Base-by-base conservation (phyloP, 768 basidiomycete species). In the Clitopilus passeckerianus region DNA sequence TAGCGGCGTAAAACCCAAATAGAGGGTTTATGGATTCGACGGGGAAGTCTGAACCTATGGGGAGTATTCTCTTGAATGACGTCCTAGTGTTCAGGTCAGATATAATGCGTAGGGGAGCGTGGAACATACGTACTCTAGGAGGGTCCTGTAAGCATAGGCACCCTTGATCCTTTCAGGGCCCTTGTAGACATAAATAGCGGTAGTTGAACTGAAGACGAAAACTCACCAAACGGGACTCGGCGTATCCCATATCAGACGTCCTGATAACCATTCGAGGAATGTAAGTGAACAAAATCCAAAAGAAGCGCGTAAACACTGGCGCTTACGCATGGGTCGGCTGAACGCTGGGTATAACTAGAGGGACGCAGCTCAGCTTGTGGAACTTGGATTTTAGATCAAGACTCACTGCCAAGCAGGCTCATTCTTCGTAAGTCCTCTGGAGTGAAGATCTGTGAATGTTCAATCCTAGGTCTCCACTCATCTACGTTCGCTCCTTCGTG, bases 221-320 rank as follows among this genome's bases (percentile, higher is more conserved):
- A 66, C 75, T 34, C 64, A 89, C 91, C 63, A 98, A 68, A 60
- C 94, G 85, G 8, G 71, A 77, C 70, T 97, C 93, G 0, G 94
- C 95, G 66, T 95, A 98, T 75, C 84, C 83, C 95, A 97, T 97
- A 62, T 95, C 93, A 55, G 89, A 93, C 41, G 86, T 91, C 60
- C 88, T 91, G 64, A 14, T 56, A 16, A 54, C 7, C 2, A 41
- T 18, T 41, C 37, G 37, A 12, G 12, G 20, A 50, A 50, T 54
- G 63, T 27, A 37, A 30, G 7, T 30, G 7, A 7, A 30, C 27
- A 3, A 30, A 7, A 30, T 30, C 7, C 27, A 30, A 7, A 30
- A 30, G 7, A 30, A 30, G 7, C 7, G 27, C 27, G 27, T 4
- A 30, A 30, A 30, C n/a, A n/a, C n/a, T n/a, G n/a, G n/a, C n/a